Evolutionary conservation across 2,329 filamentous ascomycete species (phyloP), one percentile per base, ranked within the genome.

Genomic region (Xylariaceae sp.): DNA sequence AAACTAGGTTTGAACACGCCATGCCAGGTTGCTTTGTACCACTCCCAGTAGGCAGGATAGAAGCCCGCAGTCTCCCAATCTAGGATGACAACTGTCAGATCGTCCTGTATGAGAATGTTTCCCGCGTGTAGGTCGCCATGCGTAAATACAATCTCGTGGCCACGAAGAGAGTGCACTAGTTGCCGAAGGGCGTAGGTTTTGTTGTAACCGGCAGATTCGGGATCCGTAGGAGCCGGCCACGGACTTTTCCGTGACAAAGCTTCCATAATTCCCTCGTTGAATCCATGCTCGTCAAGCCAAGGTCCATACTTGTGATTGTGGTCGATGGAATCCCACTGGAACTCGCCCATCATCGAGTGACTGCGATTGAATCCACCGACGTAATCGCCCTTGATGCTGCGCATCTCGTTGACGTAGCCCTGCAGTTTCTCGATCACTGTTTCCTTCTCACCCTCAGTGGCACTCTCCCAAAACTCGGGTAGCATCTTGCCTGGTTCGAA

Each of bases 11-110:
- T 32, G 22, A 42, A 42, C 22, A 31, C 24, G 16, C 39, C 33
- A 21, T 39, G 35, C 36, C 39, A 39, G 3, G 39, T 39, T 11
- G 39, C 39, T 28, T 42, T 37, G 29, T 40, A 40, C 38, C 35
- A 43, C 14, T 43, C 37, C 37, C 35, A 43, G 31, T 39, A 39
- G 13, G 37, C 37, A 13, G 37, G 33, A 29, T 37, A 43, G 17
- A 33, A 43, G 14, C 37, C 37, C 12, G 37, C 40, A 5, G 32
- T 36, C 10, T 32, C 15, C 40, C 37, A 43, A 24, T 40, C 35
- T 14, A 38, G 7, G 19, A 40, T 38, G 16, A 43, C 24, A 5
- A 40, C 35, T 3, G 29, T 33, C 12, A 33, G 14, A 28, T 40
- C 35, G 29, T 38, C 37, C 15, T 22, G 35, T 27, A 43, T 16